Percentiles rank a stretch among this genome's conserved stretches.
phyloP scores from a whole-genome alignment of 495 filamentous ascomycete genomes.

The Diplogelasinospora grovesii region DNA sequence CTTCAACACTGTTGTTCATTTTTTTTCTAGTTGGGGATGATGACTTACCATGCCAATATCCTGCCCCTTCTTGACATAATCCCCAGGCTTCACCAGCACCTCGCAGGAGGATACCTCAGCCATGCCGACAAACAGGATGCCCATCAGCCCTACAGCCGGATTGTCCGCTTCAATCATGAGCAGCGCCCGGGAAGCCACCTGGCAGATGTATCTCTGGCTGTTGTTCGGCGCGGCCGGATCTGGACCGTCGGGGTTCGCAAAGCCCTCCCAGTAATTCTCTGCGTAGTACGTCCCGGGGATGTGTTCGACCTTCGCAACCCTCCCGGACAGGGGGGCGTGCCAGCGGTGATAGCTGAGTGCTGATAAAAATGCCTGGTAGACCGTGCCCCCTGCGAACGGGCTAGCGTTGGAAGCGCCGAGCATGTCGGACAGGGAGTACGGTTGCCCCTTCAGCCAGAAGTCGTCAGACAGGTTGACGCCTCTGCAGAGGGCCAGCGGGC shows the following conservation, averaged over 20 bases:
- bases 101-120: too few relatives aligned
- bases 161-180: too few relatives aligned
- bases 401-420: slow-evolving; percentile 27
- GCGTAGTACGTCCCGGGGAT: slow-evolving; percentile 29
- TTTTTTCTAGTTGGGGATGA: too few relatives aligned
- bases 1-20: too few relatives aligned
- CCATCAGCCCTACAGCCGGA: too few relatives aligned
- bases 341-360: slow-evolving; percentile 45
- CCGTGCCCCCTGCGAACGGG: slow-evolving; percentile 35
- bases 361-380: slow-evolving; percentile 36
- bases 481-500: slow-evolving; percentile 24
- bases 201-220: too few relatives aligned
- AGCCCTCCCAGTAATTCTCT: neutral
- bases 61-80: too few relatives aligned
- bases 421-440: slow-evolving; percentile 36
- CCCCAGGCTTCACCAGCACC: too few relatives aligned
- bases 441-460: slow-evolving; percentile 41
- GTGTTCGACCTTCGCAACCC: slow-evolving; percentile 23
- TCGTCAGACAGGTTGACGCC: slow-evolving; percentile 30
- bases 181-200: too few relatives aligned
- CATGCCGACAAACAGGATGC: too few relatives aligned
- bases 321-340: slow-evolving; percentile 38
- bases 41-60: too few relatives aligned
- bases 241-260: neutral
- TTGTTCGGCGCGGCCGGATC: neutral